Conservation (phyloP, 192 early-diverging fungal genomes). For the Nowakowskiella sp. region DNA sequence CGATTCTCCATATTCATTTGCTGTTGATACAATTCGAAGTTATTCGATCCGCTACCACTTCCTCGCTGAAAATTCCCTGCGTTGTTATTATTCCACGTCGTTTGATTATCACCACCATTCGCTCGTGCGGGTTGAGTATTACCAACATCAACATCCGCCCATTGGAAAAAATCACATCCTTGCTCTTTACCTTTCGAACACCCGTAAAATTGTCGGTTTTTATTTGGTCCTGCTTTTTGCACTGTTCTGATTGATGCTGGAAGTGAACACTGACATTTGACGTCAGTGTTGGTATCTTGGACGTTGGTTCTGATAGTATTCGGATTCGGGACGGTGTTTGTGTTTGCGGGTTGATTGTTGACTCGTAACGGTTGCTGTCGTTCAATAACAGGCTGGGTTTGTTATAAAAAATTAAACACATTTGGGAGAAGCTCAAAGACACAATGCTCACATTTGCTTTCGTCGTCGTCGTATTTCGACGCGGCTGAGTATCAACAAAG, state of each 20-base stretch:
- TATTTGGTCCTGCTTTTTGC: constrained; percentile 16
- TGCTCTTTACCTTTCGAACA: constrained; percentile 13
- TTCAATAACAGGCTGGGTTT: background rate
- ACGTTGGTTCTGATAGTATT: background rate
- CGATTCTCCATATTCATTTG: background rate
- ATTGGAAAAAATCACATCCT: constrained; percentile 50
- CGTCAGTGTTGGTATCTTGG: background rate
- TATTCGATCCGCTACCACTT: too few relatives aligned
- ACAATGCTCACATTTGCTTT: too few relatives aligned
- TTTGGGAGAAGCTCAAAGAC: background rate
- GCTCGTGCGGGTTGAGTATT: background rate
- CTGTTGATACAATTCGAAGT: too few relatives aligned
- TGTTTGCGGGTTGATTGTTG: background rate
- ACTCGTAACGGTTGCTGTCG: background rate
- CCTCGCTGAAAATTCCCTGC: background rate
- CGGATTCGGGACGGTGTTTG: background rate
- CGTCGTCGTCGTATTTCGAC: too few relatives aligned
- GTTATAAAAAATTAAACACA: background rate
- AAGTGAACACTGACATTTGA: constrained; percentile 20
- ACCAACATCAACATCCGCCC: constrained; percentile 33
- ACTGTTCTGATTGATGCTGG: constrained; percentile 8
- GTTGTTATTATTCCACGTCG: background rate
- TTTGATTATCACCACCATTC: background rate
- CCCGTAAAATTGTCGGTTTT: constrained; percentile 11
- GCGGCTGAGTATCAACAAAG: too few relatives aligned